These are phyloP conservation scores for Hygrocybe coccinea DNA, from an alignment of 768 basidiomycete genomes.

Conservation along the genomic window DNA sequence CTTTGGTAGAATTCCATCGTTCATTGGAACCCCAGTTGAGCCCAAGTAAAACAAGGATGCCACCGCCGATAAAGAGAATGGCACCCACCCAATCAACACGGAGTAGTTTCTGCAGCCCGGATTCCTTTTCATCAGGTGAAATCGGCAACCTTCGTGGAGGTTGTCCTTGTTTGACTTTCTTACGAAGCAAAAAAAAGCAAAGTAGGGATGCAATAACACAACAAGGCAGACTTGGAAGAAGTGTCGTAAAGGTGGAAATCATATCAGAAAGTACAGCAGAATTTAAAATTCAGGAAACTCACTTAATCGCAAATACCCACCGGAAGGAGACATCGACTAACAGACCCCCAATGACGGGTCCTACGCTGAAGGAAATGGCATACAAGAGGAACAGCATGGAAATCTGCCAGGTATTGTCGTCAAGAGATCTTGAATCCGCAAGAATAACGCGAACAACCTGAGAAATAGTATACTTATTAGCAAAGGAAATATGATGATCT, in stretches of 20 bases:
- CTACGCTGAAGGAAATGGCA: slow-evolving; percentile 37
- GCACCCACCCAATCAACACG: slow-evolving; percentile 47
- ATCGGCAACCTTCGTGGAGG: slow-evolving; percentile 11
- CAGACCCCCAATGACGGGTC: slow-evolving; percentile 43
- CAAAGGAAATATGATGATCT: neutral
- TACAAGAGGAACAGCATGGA: slow-evolving; percentile 41
- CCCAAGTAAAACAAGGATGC: slow-evolving; percentile 45
- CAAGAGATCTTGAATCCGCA: slow-evolving; percentile 39
- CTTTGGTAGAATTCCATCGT: slow-evolving; percentile 38
- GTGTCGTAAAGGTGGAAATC: neutral
- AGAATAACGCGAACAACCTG: slow-evolving; percentile 42
- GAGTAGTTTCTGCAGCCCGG: slow-evolving; percentile 26
- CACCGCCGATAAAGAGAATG: slow-evolving; percentile 38
- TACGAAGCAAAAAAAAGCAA: slow-evolving; percentile 39
- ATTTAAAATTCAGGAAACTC: slow-evolving; percentile 10
- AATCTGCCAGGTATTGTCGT: slow-evolving; percentile 41
- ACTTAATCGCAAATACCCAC: slow-evolving; percentile 57
- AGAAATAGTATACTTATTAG: neutral
- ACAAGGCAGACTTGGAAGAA: slow-evolving; percentile 36
- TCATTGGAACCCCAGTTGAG: slow-evolving; percentile 48
- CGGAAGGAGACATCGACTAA: slow-evolving; percentile 40
- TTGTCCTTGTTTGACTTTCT: slow-evolving; percentile 21
- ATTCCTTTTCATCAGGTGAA: slow-evolving; percentile 2
- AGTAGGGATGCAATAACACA: slow-evolving; percentile 34
- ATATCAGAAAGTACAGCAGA: neutral